phyloP scores from a whole-genome alignment of 129 eudicot genomes.

The Solidago caesia region DNA sequence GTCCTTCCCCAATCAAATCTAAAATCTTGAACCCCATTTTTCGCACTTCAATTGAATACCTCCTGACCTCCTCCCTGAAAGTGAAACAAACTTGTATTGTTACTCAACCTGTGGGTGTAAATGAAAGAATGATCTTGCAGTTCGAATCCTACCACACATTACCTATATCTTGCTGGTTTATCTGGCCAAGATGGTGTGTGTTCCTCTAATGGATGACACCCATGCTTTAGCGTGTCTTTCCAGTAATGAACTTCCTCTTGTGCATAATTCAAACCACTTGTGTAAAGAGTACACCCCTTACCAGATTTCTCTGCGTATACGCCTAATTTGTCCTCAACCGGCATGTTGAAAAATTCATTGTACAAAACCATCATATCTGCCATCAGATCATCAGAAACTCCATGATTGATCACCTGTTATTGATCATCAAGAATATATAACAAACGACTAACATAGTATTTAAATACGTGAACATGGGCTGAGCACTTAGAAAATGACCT shows the following conservation, averaged over 20 bases:
- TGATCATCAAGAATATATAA: neutral
- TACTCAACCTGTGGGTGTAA: neutral
- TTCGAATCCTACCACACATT: neutral
- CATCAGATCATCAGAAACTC: conserved; percentile 35
- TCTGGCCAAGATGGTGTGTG: conserved; percentile 39
- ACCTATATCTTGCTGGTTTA: conserved; percentile 41
- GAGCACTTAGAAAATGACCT: conserved; percentile 38
- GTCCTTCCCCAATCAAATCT: conserved; percentile 44
- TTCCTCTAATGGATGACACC: conserved; percentile 39
- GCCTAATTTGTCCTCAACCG: conserved; percentile 35
- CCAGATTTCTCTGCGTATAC: conserved; percentile 27
- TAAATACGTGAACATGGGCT: neutral
- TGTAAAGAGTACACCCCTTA: conserved; percentile 34
- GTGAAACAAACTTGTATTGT: neutral
- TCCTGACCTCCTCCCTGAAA: conserved; percentile 36
- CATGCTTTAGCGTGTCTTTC: conserved; percentile 48
- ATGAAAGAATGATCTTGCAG: neutral
- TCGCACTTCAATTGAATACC: conserved; percentile 29
- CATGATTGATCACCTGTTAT: conserved; percentile 46
- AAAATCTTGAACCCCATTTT: conserved; percentile 39
- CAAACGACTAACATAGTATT: neutral
- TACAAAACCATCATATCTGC: conserved; percentile 36
- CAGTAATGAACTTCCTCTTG: conserved; percentile 41
- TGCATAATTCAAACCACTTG: conserved; percentile 31
- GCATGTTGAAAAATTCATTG: conserved; percentile 43